Percentiles rank a stretch among this genome's conserved stretches.
These are phyloP conservation scores for Rhodomyrtus tomentosa DNA, from an alignment of 345 rosid species.

Conservation along the genomic window DNA sequence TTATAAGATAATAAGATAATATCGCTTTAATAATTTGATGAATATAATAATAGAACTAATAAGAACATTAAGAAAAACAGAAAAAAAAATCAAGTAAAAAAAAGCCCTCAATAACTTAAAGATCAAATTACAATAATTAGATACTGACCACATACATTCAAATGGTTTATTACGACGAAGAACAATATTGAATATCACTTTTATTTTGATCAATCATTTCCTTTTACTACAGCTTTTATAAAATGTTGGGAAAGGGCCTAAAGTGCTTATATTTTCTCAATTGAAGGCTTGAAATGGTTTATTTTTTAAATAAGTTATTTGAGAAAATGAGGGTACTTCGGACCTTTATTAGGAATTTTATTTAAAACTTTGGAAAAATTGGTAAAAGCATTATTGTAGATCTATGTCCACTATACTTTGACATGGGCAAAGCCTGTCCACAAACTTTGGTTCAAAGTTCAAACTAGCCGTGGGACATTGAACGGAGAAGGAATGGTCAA, in stretches of 20 bases:
- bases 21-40: too few relatives aligned
- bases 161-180: too few relatives aligned
- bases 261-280: too few relatives aligned
- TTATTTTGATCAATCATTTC: not conserved
- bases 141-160: too few relatives aligned
- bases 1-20: too few relatives aligned
- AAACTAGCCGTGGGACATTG: not conserved
- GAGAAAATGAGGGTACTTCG: too few relatives aligned
- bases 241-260: not conserved
- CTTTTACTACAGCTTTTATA: not conserved
- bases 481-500: not conserved
- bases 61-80: not conserved
- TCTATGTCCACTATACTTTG: not conserved
- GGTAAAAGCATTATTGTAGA: not conserved
- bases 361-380: too few relatives aligned
- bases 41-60: not conserved
- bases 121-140: too few relatives aligned
- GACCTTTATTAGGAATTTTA: too few relatives aligned
- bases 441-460: not conserved
- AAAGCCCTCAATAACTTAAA: not conserved
- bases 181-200: not conserved
- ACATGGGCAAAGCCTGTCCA: not conserved
- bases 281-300: too few relatives aligned
- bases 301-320: too few relatives aligned
- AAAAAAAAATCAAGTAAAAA: not conserved